phyloP scores from a whole-genome alignment of 2,329 filamentous ascomycete genomes.

The Bipolaris zeicola region DNA sequence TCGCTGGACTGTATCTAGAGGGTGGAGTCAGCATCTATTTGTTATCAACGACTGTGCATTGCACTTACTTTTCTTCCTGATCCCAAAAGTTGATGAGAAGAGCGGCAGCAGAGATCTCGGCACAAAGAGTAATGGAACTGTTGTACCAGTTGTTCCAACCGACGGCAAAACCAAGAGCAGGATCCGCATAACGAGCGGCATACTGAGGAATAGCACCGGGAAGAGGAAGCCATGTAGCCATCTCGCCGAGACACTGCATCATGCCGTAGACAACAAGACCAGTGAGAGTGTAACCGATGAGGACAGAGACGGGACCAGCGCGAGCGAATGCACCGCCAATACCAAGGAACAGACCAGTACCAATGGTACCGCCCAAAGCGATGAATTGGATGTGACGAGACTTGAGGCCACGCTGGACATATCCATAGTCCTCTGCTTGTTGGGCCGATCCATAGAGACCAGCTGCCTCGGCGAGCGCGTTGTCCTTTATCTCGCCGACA shows the following conservation, averaged over 20 bases:
- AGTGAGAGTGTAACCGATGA: slow-evolving; percentile 46
- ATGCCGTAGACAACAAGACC: slow-evolving; percentile 46
- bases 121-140: slow-evolving; percentile 43
- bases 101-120: slow-evolving; percentile 45
- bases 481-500: slow-evolving; percentile 32
- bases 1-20: slow-evolving; percentile 23
- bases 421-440: slow-evolving; percentile 43
- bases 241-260: slow-evolving; percentile 52
- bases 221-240: slow-evolving; percentile 51
- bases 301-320: slow-evolving; percentile 43
- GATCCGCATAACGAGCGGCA: slow-evolving; percentile 54
- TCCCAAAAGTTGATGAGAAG: slow-evolving; percentile 45
- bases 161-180: slow-evolving; percentile 44
- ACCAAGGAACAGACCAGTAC: slow-evolving; percentile 46
- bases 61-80: slow-evolving; percentile 27
- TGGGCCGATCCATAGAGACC: slow-evolving; percentile 59
- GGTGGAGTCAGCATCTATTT: neutral
- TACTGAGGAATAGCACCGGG: slow-evolving; percentile 47
- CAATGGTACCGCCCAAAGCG: slow-evolving; percentile 63
- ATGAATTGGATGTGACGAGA: slow-evolving; percentile 65
- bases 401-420: slow-evolving; percentile 46
- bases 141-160: slow-evolving; percentile 41
- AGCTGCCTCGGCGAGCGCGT: slow-evolving; percentile 53
- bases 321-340: slow-evolving; percentile 42
- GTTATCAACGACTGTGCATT: no score